Evolutionary conservation across 805 yeast genomes (phyloP), one percentile per base, ranked within the genome.

Genomic region (Yarrowia sp.): DNA sequence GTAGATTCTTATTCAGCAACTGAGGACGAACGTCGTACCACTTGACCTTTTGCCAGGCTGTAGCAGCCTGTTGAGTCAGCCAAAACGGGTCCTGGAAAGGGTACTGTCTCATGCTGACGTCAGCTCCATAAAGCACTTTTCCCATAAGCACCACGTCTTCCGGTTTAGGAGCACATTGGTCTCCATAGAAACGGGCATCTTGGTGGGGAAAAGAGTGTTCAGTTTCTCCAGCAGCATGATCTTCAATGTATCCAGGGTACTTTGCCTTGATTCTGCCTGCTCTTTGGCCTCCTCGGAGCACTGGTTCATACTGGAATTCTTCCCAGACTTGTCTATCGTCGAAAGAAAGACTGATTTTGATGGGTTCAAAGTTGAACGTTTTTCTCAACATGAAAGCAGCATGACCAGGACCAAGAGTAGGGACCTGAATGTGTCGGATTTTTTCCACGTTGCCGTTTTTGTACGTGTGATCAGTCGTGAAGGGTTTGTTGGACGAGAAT

Each of bases 1-100:
- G 21, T 14, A 54, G 24, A 6, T 46, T 46, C 17, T 26, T 24
- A 16, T 36, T 16, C 17, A 36, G 19, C 4, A 38, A 26, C 19
- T 24, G 24, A 0, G 46, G 46, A 0, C 24, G 22, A 14, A 14
- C 5, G 26, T 54, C 61, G 17, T 17, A 54, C 35, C 35, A 54
- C 46, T 54, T 54, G 19, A 54, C 61, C 40, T 35, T 36, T 14
- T 54, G 35, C 61, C 61, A 54, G n/a, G 61, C 61, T 2, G 46
- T 24, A 24, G 44, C 61, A 3, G 61, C 61, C 24, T 54, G 41
- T 26, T 54, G 33, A 26, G 30, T 26, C 8, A 54, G 24, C 46
- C 44, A 54, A 7, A n/a, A 6, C 3, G 33, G 17, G 21, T 54
- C 46, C 8, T 54, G 46, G 26, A 54, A 54, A 8, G 61, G 61